Conservation (phyloP, 2,329 filamentous ascomycete species). For the Stagonosporopsis vannaccii region DNA sequence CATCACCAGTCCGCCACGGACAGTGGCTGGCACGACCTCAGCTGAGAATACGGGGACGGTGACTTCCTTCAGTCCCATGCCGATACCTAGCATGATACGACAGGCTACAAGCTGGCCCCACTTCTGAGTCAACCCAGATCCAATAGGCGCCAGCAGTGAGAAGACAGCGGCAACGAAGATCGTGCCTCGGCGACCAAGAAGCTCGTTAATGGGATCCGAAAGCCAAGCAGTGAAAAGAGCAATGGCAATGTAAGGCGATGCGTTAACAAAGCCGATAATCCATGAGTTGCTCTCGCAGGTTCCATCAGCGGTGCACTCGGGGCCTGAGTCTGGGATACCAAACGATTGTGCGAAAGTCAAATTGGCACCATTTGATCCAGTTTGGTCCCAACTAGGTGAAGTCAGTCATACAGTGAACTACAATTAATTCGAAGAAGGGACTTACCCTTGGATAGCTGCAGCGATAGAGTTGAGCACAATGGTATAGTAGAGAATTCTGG, state of each 20-base stretch:
- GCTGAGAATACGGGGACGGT: slow-evolving; percentile 57
- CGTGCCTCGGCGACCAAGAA: too few relatives aligned
- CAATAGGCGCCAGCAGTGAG: too few relatives aligned
- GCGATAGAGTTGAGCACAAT: slow-evolving; percentile 73
- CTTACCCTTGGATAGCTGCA: slow-evolving; percentile 64
- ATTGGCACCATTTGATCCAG: slow-evolving; percentile 60
- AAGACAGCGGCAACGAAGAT: too few relatives aligned
- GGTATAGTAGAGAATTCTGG: slow-evolving; percentile 68
- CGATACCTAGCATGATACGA: slow-evolving; percentile 49
- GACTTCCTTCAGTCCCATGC: slow-evolving; percentile 55
- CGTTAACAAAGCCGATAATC: too few relatives aligned
- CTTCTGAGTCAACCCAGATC: slow-evolving; percentile 46
- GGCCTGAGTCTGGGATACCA: slow-evolving; percentile 38
- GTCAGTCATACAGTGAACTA: slow-evolving; percentile 54
- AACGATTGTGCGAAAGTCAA: slow-evolving; percentile 62
- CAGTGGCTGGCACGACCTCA: slow-evolving; percentile 57
- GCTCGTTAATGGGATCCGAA: too few relatives aligned
- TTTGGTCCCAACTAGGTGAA: slow-evolving; percentile 66
- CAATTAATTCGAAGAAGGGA: too few relatives aligned
- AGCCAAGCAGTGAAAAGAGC: too few relatives aligned
- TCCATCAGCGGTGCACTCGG: slow-evolving; percentile 29
- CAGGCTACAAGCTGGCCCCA: slow-evolving; percentile 52
- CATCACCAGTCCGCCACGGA: slow-evolving; percentile 58
- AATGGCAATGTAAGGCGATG: too few relatives aligned
- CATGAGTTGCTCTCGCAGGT: slow-evolving; percentile 43